These are phyloP conservation scores for Ogataea minuta DNA, from an alignment of 805 yeast species.

Conservation along the genomic window DNA sequence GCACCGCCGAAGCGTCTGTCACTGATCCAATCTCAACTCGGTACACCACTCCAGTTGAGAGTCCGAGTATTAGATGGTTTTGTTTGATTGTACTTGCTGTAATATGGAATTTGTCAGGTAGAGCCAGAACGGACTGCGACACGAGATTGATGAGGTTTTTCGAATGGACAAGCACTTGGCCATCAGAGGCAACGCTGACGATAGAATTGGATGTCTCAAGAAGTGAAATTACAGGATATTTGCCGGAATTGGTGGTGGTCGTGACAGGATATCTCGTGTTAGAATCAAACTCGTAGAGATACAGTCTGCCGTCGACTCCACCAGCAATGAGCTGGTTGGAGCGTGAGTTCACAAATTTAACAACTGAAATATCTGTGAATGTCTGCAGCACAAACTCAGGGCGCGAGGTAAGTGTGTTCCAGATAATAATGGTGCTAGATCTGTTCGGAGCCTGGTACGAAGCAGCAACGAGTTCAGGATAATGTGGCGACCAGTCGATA, in stretches of 20 bases:
- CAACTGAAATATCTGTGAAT: slow-evolving; percentile 38
- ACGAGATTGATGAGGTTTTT: slow-evolving; percentile 23
- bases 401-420: slow-evolving; percentile 28
- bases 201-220: slow-evolving; percentile 28
- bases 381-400: slow-evolving; percentile 41
- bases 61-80: slow-evolving; percentile 23
- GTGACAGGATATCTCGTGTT: slow-evolving; percentile 27
- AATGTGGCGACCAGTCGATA: slow-evolving; percentile 33
- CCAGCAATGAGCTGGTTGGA: slow-evolving; percentile 47
- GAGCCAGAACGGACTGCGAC: slow-evolving; percentile 10
- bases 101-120: slow-evolving; percentile 14
- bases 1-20: slow-evolving; percentile 11
- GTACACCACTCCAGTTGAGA: slow-evolving; percentile 24
- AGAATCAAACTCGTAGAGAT: slow-evolving; percentile 47
- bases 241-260: slow-evolving; percentile 8
- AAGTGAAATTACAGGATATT: slow-evolving; percentile 22
- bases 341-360: slow-evolving; percentile 40
- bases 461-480: slow-evolving; percentile 30
- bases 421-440: slow-evolving; percentile 25
- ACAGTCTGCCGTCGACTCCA: slow-evolving; percentile 47
- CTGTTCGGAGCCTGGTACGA: slow-evolving; percentile 17
- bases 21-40: slow-evolving; percentile 14
- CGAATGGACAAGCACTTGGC: slow-evolving; percentile 22
- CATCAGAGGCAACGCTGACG: slow-evolving; percentile 24
- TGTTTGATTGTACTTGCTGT: slow-evolving; percentile 22